Base-by-base conservation (phyloP, 768 basidiomycete genomes). In the Cubamyces sp. region DNA sequence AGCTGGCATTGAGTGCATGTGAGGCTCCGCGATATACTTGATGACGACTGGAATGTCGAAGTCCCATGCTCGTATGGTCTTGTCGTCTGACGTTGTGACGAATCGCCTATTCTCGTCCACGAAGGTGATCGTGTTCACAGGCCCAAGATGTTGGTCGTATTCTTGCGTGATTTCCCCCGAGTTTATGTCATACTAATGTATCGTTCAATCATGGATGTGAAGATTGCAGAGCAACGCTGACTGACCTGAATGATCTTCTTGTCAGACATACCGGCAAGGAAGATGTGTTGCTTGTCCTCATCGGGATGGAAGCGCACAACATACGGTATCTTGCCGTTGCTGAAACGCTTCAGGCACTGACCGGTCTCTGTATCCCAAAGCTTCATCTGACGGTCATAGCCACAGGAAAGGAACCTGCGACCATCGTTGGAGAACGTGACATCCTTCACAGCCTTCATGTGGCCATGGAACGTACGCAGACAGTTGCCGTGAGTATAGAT, bases 1-100 rank as follows among this genome's bases (percentile, higher is more conserved):
- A 18, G 97, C 92, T 7, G 97, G 97, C 96, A 99, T 98, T 18
- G 94, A 97, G 77, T 99, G 96, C 97, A 99, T 98, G 72, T 94
- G 88, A 3, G 97, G 97, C 75, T 99, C 97, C 19, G 97, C 96
- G 61, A 98, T 98, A 74, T 98, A 97, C 76, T 99, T 99, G 81
- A 99, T 98, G 55, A 97, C 94, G 39, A 98, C 97, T 5, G 97
- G 97, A 65, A 99, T 98, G 76, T 99, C 97, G 74, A 90, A 98
- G 74, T 99, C 97, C 97, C 97, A 99, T 18, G 94, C 96, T 47
- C 97, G 88, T 65, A 99, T 97, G 2, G 95, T 97, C 78, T 98
- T 98, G 78, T 99, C 97, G 73, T 99, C 97, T 11, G 95, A 98
- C 15, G 96, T 98, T 2, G 97, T 98, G 55, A 98, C 90, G 72